Percentiles rank a stretch among this genome's conserved stretches.
Evolutionary conservation across 1,284 basidiomycete genomes (phyloP).

Genomic region (Vanrija sp.): DNA sequence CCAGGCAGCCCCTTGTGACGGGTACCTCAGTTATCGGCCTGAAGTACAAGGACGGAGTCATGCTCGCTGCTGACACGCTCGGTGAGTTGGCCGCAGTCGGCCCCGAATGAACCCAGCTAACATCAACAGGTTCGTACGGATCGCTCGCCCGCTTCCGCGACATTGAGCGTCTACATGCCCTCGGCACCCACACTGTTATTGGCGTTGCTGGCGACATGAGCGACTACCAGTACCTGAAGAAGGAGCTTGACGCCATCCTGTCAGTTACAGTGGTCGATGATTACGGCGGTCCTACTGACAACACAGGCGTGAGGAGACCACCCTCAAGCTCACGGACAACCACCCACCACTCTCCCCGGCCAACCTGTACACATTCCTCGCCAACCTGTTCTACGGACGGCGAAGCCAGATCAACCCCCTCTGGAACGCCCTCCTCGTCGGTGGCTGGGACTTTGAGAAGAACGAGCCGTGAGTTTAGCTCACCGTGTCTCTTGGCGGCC

Average conservation of each 20-base stretch:
- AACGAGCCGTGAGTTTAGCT: conserved; percentile 56
- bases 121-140: conserved; percentile 81
- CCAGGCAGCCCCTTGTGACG: conserved; percentile 89
- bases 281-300: too few relatives aligned
- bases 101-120: neutral
- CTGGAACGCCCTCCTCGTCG: conserved; percentile 94
- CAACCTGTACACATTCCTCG: conserved; percentile 91
- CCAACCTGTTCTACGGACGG: conserved; percentile 84
- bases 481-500: too few relatives aligned
- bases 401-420: conserved; percentile 87
- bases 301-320: conserved; percentile 61
- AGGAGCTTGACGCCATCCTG: conserved; percentile 51
- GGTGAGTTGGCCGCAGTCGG: conserved; percentile 54
- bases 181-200: conserved; percentile 77
- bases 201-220: conserved; percentile 96
- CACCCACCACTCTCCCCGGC: conserved; percentile 74
- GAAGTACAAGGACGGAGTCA: conserved; percentile 92
- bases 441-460: conserved; percentile 75
- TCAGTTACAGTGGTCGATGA: too few relatives aligned
- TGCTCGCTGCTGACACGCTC: conserved; percentile 98
- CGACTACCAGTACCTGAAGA: conserved; percentile 93
- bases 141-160: conserved; percentile 97
- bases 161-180: conserved; percentile 76
- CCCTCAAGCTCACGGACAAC: conserved; percentile 64
- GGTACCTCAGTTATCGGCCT: conserved; percentile 93